Conservation (phyloP, 2,329 filamentous ascomycete genomes). For the Arthrobotrys sinensis region DNA sequence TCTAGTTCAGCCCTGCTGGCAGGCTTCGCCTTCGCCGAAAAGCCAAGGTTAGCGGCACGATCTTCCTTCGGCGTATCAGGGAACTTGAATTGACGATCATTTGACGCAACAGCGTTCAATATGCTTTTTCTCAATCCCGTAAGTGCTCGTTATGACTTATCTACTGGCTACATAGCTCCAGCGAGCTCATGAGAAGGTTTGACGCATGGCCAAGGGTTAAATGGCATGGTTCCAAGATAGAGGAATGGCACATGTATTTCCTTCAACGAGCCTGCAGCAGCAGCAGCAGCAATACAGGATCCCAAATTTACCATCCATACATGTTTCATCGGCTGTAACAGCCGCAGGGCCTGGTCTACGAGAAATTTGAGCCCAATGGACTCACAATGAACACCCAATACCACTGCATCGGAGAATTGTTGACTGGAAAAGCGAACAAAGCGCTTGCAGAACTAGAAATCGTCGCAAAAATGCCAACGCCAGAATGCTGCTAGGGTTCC, state of each 20-base stretch:
- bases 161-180: slow-evolving; percentile 23
- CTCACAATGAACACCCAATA: slow-evolving; percentile 38
- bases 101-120: slow-evolving; percentile 56
- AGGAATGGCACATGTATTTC: background rate
- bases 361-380: slow-evolving; percentile 31
- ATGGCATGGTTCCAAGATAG: slow-evolving; percentile 13
- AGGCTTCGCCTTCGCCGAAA: slow-evolving; percentile 61
- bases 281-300: slow-evolving; percentile 3
- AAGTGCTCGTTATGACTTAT: slow-evolving; percentile 15
- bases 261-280: slow-evolving; percentile 14
- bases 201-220: slow-evolving; percentile 6
- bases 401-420: slow-evolving; percentile 56
- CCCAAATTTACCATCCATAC: slow-evolving; percentile 34
- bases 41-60: slow-evolving; percentile 59
- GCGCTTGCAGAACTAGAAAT: slow-evolving; percentile 58
- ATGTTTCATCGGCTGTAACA: slow-evolving; percentile 59
- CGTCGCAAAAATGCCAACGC: slow-evolving; percentile 10
- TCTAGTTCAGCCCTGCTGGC: slow-evolving; percentile 60
- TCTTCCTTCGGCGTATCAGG: slow-evolving; percentile 51
- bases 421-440: slow-evolving; percentile 51
- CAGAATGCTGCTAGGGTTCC: slow-evolving; percentile 5
- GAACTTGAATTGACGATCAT: slow-evolving; percentile 55
- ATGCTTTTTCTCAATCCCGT: slow-evolving; percentile 16
- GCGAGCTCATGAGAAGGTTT: slow-evolving; percentile 25
- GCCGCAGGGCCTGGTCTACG: slow-evolving; percentile 48